Evolutionary conservation across 352 stramenopile species (phyloP).

Genomic region (Pythium insidiosum): DNA sequence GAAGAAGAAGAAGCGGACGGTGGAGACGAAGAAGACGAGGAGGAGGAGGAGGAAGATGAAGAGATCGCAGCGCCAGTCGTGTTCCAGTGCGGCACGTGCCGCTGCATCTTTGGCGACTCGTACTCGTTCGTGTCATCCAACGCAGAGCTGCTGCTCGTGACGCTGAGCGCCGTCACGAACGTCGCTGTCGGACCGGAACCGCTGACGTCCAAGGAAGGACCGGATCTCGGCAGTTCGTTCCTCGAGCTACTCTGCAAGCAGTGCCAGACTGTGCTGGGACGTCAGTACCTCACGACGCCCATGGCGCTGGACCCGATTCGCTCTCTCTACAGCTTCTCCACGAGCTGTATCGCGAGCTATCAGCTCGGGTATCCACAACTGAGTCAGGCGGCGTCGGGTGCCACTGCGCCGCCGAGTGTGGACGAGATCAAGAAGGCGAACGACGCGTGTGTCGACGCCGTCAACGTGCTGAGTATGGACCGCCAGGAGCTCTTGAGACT

Average conservation of each 20-base stretch:
- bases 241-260: constrained; percentile 72
- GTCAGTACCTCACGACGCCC: constrained; percentile 70
- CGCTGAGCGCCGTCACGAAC: constrained; percentile 66
- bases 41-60: too few relatives aligned
- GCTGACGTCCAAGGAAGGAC: constrained; percentile 35
- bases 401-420: constrained; percentile 5
- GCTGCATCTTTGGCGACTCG: constrained; percentile 78
- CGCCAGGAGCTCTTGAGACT: constrained; percentile 40
- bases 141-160: constrained; percentile 60
- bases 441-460: constrained; percentile 18
- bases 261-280: constrained; percentile 70
- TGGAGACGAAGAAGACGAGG: too few relatives aligned
- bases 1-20: too few relatives aligned
- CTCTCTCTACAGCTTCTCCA: constrained; percentile 66
- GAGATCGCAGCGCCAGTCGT: constrained; percentile 59
- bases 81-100: constrained; percentile 79
- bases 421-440: constrained; percentile 22
- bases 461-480: constrained; percentile 38
- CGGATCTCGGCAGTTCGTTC: constrained; percentile 63
- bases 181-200: constrained; percentile 32
- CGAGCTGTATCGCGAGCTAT: constrained; percentile 66
- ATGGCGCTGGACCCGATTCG: constrained; percentile 50
- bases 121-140: constrained; percentile 79
- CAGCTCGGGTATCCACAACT: constrained; percentile 58
- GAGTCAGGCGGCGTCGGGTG: constrained; percentile 14